Evolutionary conservation across 2,329 filamentous ascomycete genomes (phyloP).

Genomic region (Cordyceps cateniannulata): DNA sequence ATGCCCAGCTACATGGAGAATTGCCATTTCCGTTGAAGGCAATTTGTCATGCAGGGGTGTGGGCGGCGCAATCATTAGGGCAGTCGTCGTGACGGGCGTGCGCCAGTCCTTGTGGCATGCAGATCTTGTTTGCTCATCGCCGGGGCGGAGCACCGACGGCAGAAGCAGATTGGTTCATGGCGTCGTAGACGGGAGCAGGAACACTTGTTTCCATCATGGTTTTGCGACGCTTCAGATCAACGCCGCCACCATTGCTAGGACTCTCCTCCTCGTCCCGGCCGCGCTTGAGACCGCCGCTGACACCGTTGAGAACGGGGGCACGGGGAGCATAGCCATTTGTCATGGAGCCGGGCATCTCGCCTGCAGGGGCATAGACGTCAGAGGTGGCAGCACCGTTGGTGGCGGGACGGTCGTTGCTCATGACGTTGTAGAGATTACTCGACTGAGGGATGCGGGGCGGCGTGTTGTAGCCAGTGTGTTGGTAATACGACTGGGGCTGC

Average conservation of each 20-base stretch:
- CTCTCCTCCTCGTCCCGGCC: conserved; percentile 52
- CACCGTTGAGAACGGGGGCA: conserved; percentile 60
- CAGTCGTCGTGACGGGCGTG: neutral
- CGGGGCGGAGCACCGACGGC: conserved; percentile 36
- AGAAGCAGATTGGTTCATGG: conserved; percentile 41
- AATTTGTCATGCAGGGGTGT: neutral
- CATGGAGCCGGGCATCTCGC: conserved; percentile 50
- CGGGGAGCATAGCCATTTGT: conserved; percentile 59
- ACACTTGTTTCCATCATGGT: conserved; percentile 59
- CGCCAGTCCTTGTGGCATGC: neutral
- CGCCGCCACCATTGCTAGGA: conserved; percentile 47
- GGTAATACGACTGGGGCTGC: conserved; percentile 68
- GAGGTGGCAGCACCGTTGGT: conserved; percentile 58
- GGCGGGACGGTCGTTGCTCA: conserved; percentile 68
- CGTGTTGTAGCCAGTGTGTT: conserved; percentile 65
- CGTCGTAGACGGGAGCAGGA: conserved; percentile 43
- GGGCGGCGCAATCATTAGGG: conserved; percentile 6
- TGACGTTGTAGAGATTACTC: conserved; percentile 83
- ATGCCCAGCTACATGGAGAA: neutral
- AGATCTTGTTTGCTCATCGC: conserved; percentile 23
- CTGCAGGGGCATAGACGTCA: conserved; percentile 65
- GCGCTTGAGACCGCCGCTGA: conserved; percentile 37
- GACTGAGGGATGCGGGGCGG: conserved; percentile 65
- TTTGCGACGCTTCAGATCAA: conserved; percentile 72
- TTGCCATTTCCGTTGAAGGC: neutral